Evolutionary conservation across 345 rosid genomes (phyloP).

Genomic region (Mallotus nudiflorus): DNA sequence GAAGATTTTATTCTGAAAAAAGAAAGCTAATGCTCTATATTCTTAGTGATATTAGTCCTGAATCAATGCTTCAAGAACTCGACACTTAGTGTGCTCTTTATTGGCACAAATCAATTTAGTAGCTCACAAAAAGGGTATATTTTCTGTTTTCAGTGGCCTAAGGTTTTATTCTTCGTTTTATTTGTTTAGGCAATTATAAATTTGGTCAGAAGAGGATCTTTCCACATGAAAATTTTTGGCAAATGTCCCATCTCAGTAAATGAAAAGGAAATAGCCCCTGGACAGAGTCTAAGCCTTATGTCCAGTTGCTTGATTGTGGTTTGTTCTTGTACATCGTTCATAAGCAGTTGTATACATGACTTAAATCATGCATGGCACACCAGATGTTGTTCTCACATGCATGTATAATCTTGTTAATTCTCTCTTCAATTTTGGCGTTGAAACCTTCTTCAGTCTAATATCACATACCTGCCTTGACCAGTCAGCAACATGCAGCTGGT

Average conservation of each 20-base stretch:
- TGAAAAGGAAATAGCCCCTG: constrained; percentile 52
- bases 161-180: not conserved
- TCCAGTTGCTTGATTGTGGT: constrained; percentile 78
- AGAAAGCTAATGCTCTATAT: not conserved
- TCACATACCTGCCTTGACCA: not conserved
- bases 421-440: not conserved
- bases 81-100: too few relatives aligned
- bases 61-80: not conserved
- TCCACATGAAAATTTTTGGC: constrained; percentile 74
- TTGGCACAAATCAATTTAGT: not conserved
- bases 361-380: not conserved
- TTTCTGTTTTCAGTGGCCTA: too few relatives aligned
- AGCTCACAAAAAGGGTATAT: not conserved
- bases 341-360: not conserved
- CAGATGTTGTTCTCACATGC: not conserved
- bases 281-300: constrained; percentile 49
- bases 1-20: not conserved
- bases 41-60: not conserved
- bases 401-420: not conserved
- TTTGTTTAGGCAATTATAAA: constrained; percentile 55
- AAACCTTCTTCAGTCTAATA: not conserved
- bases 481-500: too few relatives aligned
- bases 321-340: constrained; percentile 19
- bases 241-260: constrained; percentile 59
- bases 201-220: constrained; percentile 63